A percentile compares a stretch with the other conserved stretches of the same genome.
Evolutionary conservation across 1,284 basidiomycete genomes (phyloP).

Genomic region (Coniophora puteana): DNA sequence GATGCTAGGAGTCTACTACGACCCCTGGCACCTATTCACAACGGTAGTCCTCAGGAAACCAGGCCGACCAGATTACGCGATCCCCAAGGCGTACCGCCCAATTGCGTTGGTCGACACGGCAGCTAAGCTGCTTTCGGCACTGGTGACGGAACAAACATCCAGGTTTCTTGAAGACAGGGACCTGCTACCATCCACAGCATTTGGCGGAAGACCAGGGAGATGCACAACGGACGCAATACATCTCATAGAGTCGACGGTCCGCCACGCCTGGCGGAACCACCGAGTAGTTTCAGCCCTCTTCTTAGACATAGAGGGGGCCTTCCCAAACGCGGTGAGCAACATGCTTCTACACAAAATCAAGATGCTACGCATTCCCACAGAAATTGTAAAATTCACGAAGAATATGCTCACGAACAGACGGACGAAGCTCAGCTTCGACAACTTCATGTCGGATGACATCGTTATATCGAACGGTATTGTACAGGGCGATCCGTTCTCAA

Average conservation of each 20-base stretch:
- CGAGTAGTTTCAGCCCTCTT: slow-evolving; percentile 14
- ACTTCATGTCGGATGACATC: slow-evolving; percentile 6
- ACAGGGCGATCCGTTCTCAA: slow-evolving; percentile 16
- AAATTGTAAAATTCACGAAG: slow-evolving; percentile 9
- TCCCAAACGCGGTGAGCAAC: slow-evolving; percentile 7
- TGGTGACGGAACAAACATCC: slow-evolving; percentile 9
- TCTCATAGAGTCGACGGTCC: slow-evolving; percentile 14
- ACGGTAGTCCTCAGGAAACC: slow-evolving; percentile 7
- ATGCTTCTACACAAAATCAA: slow-evolving; percentile 21
- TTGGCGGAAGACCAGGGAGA: slow-evolving; percentile 21
- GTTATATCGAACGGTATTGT: slow-evolving; percentile 10
- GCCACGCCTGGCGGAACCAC: slow-evolving; percentile 17
- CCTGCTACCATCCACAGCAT: slow-evolving; percentile 18
- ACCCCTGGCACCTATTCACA: slow-evolving; percentile 3
- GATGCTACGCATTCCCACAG: slow-evolving; percentile 12
- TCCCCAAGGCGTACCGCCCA: slow-evolving; percentile 3
- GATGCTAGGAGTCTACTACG: background rate
- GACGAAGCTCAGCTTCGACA: slow-evolving; percentile 15
- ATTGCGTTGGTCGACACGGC: slow-evolving; percentile 9
- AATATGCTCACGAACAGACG: slow-evolving; percentile 5
- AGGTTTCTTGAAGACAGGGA: slow-evolving; percentile 11
- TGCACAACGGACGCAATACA: slow-evolving; percentile 22
- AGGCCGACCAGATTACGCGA: slow-evolving; percentile 5
- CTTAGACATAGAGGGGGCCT: slow-evolving; percentile 2
- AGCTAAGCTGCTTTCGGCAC: slow-evolving; percentile 1